Base-by-base conservation (phyloP, 75 land plant species). In the Picea sitchensis region DNA sequence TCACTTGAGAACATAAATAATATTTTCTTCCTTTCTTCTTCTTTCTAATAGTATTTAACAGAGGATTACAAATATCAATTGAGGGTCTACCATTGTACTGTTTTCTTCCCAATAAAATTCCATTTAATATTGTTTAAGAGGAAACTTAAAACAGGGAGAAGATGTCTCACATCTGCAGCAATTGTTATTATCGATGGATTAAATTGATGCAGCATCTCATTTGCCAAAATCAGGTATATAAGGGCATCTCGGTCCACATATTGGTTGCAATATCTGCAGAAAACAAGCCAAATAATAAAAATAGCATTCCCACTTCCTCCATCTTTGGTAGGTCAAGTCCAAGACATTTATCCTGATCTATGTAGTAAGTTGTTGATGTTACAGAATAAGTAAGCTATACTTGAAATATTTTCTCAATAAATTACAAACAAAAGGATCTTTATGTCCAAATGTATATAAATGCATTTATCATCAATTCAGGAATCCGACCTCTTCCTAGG, bases 201-300 rank as follows among this genome's bases (percentile, higher is more conserved):
- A 65, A 97, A 86, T 77, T 81, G 81, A 84, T 95, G 99, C 61
- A 97, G 83, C 84, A 95, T 87, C 80, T 97, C 98, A 87, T 97
- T 97, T 67, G 98, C 99, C 77, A 95, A 84, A 63, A 90, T 88
- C 61, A 97, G 85, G 80, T 97, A 97, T 26, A 87, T 77, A 44
- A 88, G 81, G 32, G 98, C 98, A 80, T 95, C 98, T 78, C 78
- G 92, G 81, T 94, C 97, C 68, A 97, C 99, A 89, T 95, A 97
- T 81, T 97, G 99, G 78, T 96, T 96, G 73, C 96, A 93, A 79
- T 85, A 93, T 81, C 98, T 96, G 85, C 68, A 88, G 61, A 59
- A 71, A 47, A 71, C 23, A 41, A 44, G 54, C 26, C 56, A n/a
- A n/a, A 21, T 3, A 44, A 5, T 71, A 71, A n/a, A 36, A 41